Conservation (phyloP, 371 early-diverging fungal genomes). For the Apophysomyces ossiformis region DNA sequence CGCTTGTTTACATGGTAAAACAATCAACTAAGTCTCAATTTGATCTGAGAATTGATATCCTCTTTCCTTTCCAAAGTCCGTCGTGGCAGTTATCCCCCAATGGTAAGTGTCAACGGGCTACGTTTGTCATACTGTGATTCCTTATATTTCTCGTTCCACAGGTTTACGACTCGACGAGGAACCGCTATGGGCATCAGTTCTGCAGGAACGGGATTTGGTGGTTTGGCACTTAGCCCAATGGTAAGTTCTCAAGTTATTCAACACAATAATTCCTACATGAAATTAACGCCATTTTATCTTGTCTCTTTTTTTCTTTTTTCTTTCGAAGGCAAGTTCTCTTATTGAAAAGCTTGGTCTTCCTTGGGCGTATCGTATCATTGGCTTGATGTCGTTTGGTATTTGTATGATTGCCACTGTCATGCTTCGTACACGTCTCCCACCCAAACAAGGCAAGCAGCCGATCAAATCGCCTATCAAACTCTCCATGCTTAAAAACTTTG, state of each 20-base stretch:
- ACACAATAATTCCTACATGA: no score
- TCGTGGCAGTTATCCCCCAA: slow-evolving; percentile 44
- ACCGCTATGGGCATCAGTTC: slow-evolving; percentile 73
- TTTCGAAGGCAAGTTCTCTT: slow-evolving; percentile 34
- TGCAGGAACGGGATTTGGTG: slow-evolving; percentile 80
- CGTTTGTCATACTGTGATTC: slow-evolving; percentile 33
- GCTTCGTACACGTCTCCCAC: slow-evolving; percentile 40
- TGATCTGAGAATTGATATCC: neutral
- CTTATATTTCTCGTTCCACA: slow-evolving; percentile 46
- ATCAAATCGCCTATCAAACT: slow-evolving; percentile 32
- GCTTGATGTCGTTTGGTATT: slow-evolving; percentile 42
- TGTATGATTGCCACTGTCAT: slow-evolving; percentile 31
- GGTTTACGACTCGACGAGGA: slow-evolving; percentile 58
- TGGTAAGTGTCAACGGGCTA: slow-evolving; percentile 38
- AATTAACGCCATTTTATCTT: no score
- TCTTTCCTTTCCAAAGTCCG: slow-evolving; percentile 16
- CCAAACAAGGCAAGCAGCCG: slow-evolving; percentile 19
- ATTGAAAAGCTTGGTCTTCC: slow-evolving; percentile 35
- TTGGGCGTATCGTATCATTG: slow-evolving; percentile 46
- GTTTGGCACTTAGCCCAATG: slow-evolving; percentile 51
- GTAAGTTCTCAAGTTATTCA: slow-evolving; percentile 13
- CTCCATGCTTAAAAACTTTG: slow-evolving; percentile 27
- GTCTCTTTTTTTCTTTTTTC: no score
- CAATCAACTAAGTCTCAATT: neutral
- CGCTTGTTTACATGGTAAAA: slow-evolving; percentile 37